phyloP scores from a whole-genome alignment of 257 asterid genomes.

The Paraleonurus japonicus region DNA sequence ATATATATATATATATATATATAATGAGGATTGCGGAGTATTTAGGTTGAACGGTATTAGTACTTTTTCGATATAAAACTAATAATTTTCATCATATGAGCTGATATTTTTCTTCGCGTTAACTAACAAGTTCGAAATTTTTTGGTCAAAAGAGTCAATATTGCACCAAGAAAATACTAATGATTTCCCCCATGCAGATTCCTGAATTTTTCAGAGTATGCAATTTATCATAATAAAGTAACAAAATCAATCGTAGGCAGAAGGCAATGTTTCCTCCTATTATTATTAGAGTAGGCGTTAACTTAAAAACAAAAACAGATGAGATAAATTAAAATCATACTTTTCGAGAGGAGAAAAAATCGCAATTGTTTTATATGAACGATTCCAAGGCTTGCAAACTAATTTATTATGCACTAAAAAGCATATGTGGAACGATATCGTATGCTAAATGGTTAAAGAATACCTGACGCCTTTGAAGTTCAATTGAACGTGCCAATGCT shows the following conservation, averaged over 20 bases:
- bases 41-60: no score
- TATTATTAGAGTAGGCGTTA: neutral
- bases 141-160: neutral
- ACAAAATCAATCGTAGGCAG: neutral
- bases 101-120: no score
- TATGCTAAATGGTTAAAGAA: neutral
- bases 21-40: no score
- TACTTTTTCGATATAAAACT: neutral
- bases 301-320: neutral
- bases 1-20: no score
- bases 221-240: neutral
- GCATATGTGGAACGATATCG: neutral
- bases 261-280: neutral
- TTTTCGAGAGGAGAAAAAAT: neutral
- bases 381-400: neutral
- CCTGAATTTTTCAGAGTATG: neutral
- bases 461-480: conserved; percentile 95
- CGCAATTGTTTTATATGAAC: neutral
- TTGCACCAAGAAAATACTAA: neutral
- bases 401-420: neutral
- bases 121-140: neutral
- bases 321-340: neutral
- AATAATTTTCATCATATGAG: no score
- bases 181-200: neutral
- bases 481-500: conserved; percentile 96